Evolutionary conservation across 352 stramenopile species (phyloP), one percentile per base, ranked within the genome.

Genomic region (Phytopythium mirpurense): DNA sequence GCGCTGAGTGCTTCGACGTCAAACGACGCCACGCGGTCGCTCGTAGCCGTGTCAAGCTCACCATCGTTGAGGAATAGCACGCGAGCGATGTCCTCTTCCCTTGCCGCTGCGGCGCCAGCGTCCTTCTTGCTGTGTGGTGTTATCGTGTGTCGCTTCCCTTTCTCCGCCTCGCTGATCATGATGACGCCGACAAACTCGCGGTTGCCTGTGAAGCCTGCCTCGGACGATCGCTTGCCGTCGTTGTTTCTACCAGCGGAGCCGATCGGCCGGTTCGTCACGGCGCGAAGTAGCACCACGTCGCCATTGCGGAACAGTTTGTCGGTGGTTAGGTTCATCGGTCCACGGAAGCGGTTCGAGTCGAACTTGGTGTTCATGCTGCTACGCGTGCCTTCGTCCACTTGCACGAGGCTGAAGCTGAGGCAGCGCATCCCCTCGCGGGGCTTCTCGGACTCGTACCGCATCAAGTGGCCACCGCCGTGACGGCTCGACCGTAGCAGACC

Each of bases 381-480:
- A 11, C 40, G 60, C 36, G 38, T 42, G 6, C 50, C 47, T 18
- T 80, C 65, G 18, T 76, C 75, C 32, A 65, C 74, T 44, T 90
- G 62, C 9, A 84, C 69, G 37, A 90, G 74, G 21, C 63, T 89
- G 19, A 93, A 88, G 27, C 51, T 87, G 38, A 95, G 60, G 29
- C 79, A 88, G 0, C 85, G 77, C 80, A 95, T 92, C 1, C 81
- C 81, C 69, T 95, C 85, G 18, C 76, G 71, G 15, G 76, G 54
- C 41, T 92, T 91, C 51, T 95, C 85, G 0, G 76, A 83, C 38
- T 93, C 83, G 42, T 92, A 93, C 11, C 80, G 81, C 26, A 93
- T 50, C 21, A 87, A 40, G 46, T 93, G 82, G 0, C 83, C 73
- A 18, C 56, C 62, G n/a, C 64, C 65, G n/a, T 67, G 41, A 31